Evolutionary conservation across 140 eudicot genomes (phyloP), one percentile per base, ranked within the genome.

Genomic region (Bidens hawaiensis): DNA sequence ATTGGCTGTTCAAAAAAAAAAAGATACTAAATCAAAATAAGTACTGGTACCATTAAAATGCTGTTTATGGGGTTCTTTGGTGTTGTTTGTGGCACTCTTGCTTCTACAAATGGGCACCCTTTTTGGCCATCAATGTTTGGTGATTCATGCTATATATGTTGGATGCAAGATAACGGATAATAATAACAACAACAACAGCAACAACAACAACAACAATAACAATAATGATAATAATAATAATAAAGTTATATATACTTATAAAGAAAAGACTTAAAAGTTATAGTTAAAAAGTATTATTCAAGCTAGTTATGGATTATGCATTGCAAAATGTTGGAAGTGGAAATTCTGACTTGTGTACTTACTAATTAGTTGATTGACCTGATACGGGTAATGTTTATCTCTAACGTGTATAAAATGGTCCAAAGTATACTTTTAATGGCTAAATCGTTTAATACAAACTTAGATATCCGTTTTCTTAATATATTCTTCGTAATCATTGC

Each of bases 71-170:
- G 5, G n/a, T n/a, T n/a, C n/a, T 40, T 55, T 26, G 42, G 41
- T 65, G 34, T 31, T 65, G 31, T 65, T 11, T 64, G 13, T 64
- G 38, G 59, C 31, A 47, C 45, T 14, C 5, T 55, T 68, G 30
- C 57, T 16, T 68, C 65, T 25, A 26, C 34, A 55, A 41, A 42
- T 56, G 43, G 36, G 47, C n/a, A 68, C 43, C 45, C 22, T 25
- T 12, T 42, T 57, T 38, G 2, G 48, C 28, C 48, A 31, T 69
- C 1, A 14, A 58, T 57, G 49, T 22, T 43, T 54, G 66, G 27
- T 8, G 59, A 45, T 57, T 69, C 31, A 69, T 30, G 51, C 26
- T 3, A 33, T 28, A n/a, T n/a, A n/a, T n/a, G n/a, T n/a, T n/a
- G n/a, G n/a, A 46, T 47, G 67, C 25, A 48, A 46, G 18, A 24